Percentiles rank a stretch among this genome's conserved stretches.
Evolutionary conservation across 306 rosid species (phyloP).

Genomic region (Luffa acutangula): DNA sequence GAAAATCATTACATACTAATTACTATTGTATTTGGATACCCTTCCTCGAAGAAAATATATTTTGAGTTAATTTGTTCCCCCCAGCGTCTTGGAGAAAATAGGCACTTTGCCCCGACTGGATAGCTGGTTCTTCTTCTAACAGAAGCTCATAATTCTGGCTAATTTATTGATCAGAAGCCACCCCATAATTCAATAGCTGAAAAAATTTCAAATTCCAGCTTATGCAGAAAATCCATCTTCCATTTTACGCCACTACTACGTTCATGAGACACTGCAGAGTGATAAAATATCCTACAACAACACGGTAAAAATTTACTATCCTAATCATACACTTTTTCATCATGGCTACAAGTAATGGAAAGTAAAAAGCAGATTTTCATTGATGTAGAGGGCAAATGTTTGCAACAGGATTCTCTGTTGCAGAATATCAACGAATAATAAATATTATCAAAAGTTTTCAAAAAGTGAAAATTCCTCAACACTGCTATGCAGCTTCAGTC

Average conservation of each 20-base stretch:
- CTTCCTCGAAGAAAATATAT: neutral
- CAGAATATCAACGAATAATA: neutral
- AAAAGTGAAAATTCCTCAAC: neutral
- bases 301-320: neutral
- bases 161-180: neutral
- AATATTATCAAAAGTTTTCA: neutral
- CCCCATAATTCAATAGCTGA: neutral
- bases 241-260: neutral
- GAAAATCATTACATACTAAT: neutral
- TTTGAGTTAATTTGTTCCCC: neutral
- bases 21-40: neutral
- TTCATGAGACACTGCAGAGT: neutral
- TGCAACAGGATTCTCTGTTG: constrained; percentile 1
- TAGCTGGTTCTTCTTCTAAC: neutral
- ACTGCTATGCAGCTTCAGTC: neutral
- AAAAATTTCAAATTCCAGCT: neutral
- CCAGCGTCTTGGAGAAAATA: neutral
- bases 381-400: neutral
- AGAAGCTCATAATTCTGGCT: neutral
- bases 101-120: neutral
- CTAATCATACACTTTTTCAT: neutral
- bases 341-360: neutral
- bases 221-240: neutral
- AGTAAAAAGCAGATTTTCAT: neutral
- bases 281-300: neutral